Evolutionary conservation across 805 yeast species (phyloP), one percentile per base, ranked within the genome.

Genomic region (Candida odintsovae): DNA sequence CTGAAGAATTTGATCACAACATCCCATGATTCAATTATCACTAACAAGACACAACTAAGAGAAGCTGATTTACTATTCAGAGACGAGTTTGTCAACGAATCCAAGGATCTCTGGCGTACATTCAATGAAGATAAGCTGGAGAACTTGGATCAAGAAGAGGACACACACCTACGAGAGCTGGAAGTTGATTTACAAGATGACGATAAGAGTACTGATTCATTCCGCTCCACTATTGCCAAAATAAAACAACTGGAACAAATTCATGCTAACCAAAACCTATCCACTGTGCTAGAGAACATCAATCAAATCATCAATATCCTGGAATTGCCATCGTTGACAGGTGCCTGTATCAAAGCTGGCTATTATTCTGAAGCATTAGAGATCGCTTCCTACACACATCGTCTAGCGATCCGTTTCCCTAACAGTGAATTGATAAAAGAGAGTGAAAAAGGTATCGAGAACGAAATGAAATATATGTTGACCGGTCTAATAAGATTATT

Each of bases 341-440:
- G 82, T 41, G 80, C 90, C n/a, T 88, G 97, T 64, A 87, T 90
- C 11, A 73, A 79, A 41, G 83, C 85, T 41, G 96, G 96, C 0
- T 86, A 86, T 58, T 94, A 90, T 60, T 85, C 89, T 29, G 96
- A 90, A 58, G 90, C 97, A 10, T 75, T 92, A 31, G 96, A 92
- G 61, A 77, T 92, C 13, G 84, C 90, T 12, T 76, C 85, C 26
- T 81, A 86, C 56, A 80, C 86, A 1, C 76, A 83, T 51, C 73
- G 95, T 45, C 69, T 94, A 21, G 69, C 75, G 0, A 77, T 82
- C 16, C 72, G 95, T 48, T 90, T 83, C 62, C 87, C 90, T 8
- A 75, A 75, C 38, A 65, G 83, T 9, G 62, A 67, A 1, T 57
- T 85, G 1, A 75, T 88, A 31, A 68, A 65, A 18, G 66, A 71